Evolutionary conservation across 1,284 basidiomycete genomes (phyloP), one percentile per base, ranked within the genome.

Genomic region (Sporisorium scitamineum): DNA sequence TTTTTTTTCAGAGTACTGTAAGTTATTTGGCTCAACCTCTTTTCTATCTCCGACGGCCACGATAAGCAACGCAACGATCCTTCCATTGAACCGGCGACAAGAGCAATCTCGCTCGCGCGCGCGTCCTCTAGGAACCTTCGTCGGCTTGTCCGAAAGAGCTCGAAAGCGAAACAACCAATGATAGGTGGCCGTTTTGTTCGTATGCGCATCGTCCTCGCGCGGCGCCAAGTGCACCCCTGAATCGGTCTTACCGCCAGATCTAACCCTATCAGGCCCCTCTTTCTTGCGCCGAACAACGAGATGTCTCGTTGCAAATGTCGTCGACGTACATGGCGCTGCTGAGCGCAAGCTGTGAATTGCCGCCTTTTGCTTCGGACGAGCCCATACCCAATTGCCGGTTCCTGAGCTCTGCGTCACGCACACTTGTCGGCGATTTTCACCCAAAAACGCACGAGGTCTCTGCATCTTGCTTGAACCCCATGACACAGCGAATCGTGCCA

Each of bases 41-140:
- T 34, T 63, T 70, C 53, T 63, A 70, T 59, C 61, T 70, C 67
- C 61, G 67, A 70, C 39, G 4, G 22, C 29, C 24, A 45, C 53
- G 61, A 70, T 64, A 56, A 63, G 51, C 42, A 59, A 37, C 29
- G 24, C 27, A 50, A n/a, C n/a, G n/a, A n/a, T n/a, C n/a, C n/a
- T n/a, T n/a, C n/a, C n/a, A n/a, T n/a, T n/a, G n/a, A n/a, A n/a
- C n/a, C n/a, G n/a, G n/a, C n/a, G n/a, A n/a, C n/a, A n/a, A n/a
- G n/a, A n/a, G n/a, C n/a, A 24, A 47, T 22, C 47, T 48, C 27
- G 4, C 47, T 39, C 37, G 37, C 16, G 18, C 14, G 37, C 47
- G 47, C 47, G 27, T 16, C 7, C 47, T 18, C 27, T 47, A 24
- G 41, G n/a, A n/a, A n/a, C n/a, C n/a, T 20, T 42, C 22, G n/a